Conservation (phyloP, 2,329 filamentous ascomycete species). For the Stemphylium lycopersici region DNA sequence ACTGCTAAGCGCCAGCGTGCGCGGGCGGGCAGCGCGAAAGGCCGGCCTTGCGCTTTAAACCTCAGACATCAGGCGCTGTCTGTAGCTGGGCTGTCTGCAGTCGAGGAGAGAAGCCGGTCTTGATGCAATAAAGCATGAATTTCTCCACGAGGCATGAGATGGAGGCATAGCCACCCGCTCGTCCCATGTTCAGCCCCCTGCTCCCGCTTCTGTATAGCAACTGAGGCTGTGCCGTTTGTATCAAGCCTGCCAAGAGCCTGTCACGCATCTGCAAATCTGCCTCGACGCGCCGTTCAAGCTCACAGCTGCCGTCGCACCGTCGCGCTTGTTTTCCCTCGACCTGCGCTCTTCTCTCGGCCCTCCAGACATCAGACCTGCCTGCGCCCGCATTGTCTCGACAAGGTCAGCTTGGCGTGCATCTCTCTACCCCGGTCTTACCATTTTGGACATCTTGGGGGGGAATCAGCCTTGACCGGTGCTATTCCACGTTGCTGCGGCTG, state of each 20-base stretch:
- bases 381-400: conserved; percentile 25
- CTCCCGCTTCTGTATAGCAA: conserved; percentile 29
- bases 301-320: conserved; percentile 34
- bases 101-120: conserved; percentile 8
- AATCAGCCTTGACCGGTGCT: conserved; percentile 49
- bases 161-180: conserved; percentile 36
- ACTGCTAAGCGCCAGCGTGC: conserved; percentile 39
- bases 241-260: conserved; percentile 37
- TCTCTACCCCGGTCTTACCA: conserved; percentile 30
- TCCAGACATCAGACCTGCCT: conserved; percentile 23
- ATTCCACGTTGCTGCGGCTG: conserved; percentile 39
- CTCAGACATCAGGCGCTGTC: conserved; percentile 8
- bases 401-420: conserved; percentile 38
- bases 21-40: conserved; percentile 18
- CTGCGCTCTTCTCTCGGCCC: conserved; percentile 22
- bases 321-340: conserved; percentile 35
- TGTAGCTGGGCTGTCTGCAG: background rate
- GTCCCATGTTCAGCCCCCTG: conserved; percentile 22
- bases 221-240: conserved; percentile 46
- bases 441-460: conserved; percentile 28
- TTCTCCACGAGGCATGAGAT: conserved; percentile 15
- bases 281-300: conserved; percentile 43
- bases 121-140: conserved; percentile 7
- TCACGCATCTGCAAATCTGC: conserved; percentile 45
- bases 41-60: conserved; percentile 13